phyloP scores from a whole-genome alignment of 179 eudicot species.

The Beta lomatogona region DNA sequence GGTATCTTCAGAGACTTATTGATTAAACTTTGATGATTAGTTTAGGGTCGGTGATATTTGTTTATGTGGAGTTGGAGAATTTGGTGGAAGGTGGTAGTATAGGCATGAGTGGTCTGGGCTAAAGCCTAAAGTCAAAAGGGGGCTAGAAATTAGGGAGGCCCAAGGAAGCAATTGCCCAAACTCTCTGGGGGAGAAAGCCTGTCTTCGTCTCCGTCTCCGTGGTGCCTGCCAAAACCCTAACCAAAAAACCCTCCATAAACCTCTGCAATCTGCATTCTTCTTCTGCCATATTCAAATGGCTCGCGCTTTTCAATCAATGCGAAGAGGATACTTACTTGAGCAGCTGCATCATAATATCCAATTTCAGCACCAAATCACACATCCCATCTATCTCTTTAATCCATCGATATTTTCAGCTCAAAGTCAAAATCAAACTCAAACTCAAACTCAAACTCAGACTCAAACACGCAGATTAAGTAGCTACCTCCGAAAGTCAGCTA shows the following conservation, averaged over 20 bases:
- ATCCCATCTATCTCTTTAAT: conserved; percentile 16
- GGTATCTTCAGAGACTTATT: no score
- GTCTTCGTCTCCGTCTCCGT: no score
- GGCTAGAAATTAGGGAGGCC: no score
- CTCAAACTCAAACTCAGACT: neutral
- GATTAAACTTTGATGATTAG: no score
- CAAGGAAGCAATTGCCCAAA: no score
- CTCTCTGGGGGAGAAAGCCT: no score
- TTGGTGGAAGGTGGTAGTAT: no score
- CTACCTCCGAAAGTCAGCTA: conserved; percentile 57
- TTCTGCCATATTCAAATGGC: conserved; percentile 17
- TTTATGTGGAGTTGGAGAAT: no score
- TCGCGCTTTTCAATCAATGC: conserved; percentile 16
- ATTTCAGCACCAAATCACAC: conserved; percentile 18
- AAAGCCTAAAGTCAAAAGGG: no score
- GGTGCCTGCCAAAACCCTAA: conserved; percentile 20
- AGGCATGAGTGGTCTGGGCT: no score
- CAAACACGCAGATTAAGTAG: conserved; percentile 24
- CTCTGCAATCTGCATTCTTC: neutral
- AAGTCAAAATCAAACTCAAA: conserved; percentile 20
- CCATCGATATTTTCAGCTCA: neutral
- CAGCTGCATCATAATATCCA: conserved; percentile 21
- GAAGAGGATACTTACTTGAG: conserved; percentile 21
- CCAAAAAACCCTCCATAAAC: conserved; percentile 18
- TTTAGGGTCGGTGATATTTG: no score